These are phyloP conservation scores for Solanum phureja DNA, from an alignment of 257 asterid genomes.

Conservation along the genomic window DNA sequence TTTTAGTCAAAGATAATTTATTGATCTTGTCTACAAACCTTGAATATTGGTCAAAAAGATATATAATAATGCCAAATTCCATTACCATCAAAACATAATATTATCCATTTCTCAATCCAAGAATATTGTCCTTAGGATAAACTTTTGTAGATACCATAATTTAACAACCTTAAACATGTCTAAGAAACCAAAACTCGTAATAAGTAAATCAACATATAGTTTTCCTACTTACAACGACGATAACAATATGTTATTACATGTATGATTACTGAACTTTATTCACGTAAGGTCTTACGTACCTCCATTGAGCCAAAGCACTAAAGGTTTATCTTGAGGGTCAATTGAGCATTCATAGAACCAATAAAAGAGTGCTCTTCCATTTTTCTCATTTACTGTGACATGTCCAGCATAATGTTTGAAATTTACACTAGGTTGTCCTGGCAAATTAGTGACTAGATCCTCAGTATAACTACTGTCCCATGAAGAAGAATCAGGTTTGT, in stretches of 20 bases:
- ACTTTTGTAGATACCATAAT: not conserved
- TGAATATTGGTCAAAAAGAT: constrained; percentile 4
- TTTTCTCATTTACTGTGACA: constrained; percentile 46
- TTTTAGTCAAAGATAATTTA: constrained; percentile 1
- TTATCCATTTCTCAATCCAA: not conserved
- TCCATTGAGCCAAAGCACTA: constrained; percentile 94
- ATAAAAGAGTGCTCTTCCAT: constrained; percentile 74
- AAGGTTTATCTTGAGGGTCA: constrained; percentile 53
- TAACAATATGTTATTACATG: not conserved
- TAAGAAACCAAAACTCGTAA: not conserved
- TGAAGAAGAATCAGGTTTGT: constrained; percentile 6
- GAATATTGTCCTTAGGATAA: not conserved
- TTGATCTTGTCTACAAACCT: not conserved
- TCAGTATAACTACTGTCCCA: not conserved
- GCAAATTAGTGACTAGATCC: constrained; percentile 62
- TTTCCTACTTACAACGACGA: not conserved
- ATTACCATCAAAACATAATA: not conserved
- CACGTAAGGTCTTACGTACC: constrained; percentile 29
- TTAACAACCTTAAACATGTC: not conserved
- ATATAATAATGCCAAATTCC: not conserved
- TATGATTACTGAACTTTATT: not conserved
- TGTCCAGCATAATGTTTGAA: constrained; percentile 70
- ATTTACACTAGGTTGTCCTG: constrained; percentile 61
- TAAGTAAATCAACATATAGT: not conserved
- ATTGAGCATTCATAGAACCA: constrained; percentile 77